Evolutionary conservation across 2,329 filamentous ascomycete species (phyloP), one percentile per base, ranked within the genome.

Genomic region (Zymoseptoria crescenta): DNA sequence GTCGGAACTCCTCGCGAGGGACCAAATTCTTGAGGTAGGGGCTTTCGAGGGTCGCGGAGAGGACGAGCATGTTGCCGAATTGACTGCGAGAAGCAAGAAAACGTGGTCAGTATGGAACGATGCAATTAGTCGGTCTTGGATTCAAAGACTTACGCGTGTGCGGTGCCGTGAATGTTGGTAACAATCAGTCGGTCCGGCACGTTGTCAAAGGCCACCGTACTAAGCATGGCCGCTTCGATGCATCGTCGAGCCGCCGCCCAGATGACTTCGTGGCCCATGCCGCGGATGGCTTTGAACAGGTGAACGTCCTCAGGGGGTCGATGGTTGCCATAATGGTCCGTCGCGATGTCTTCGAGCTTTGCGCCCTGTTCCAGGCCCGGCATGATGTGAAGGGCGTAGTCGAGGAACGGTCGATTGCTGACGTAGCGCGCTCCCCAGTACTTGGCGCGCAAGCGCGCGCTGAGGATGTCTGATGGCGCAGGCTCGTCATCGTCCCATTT

Each of bases 151-250:
- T 88, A 96, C 89, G 93, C 92, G 80, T 96, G 93, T 62, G 91
- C 88, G 19, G 93, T 97, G 56, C 93, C 92, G 74, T 96, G 96
- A 24, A 96, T 87, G 62, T 96, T 97, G n/a, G 93, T 97, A 57
- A 97, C 86, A 55, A 96, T 87, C 77, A 89, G 69, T 74, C 79
- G 66, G 80, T 82, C 62, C 81, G 87, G 69, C 77, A 88, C 72
- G 80, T 89, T 79, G 71, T 88, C 83, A 70, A 97, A 96, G 0
- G 91, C 90, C 57, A 85, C 82, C 0, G 93, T 97, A 72, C 93
- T 96, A 70, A 88, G 81, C 56, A 96, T 85, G 0, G 96, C 84
- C 6, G 91, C 89, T 50, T 84, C 78, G 58, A 94, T 82, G 60
- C 87, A 91, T 30, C 69, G 71, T 62, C 67, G 67, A 49, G 70